Conservation (phyloP, 306 rosid species). For the Myrica gale region DNA sequence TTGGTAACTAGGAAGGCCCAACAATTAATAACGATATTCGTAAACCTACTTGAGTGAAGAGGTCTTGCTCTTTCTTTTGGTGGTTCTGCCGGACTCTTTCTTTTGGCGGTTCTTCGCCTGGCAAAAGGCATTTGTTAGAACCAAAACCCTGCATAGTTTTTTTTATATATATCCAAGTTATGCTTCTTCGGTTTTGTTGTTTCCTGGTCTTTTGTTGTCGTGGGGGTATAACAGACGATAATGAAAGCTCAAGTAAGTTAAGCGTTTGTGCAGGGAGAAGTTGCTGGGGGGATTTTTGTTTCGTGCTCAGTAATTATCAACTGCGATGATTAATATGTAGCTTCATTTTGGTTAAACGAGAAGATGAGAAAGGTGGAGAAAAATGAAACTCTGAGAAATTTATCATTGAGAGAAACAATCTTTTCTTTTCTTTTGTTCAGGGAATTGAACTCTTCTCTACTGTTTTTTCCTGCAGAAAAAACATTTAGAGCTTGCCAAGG, state of each 20-base stretch:
- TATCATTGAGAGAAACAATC: neutral
- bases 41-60: neutral
- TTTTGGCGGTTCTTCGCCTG: neutral
- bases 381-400: neutral
- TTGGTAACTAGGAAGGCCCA: too few species aligned
- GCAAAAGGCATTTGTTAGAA: neutral
- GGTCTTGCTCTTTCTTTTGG: too few species aligned
- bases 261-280: neutral
- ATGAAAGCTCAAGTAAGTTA: neutral
- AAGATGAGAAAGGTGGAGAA: neutral
- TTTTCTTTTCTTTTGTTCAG: neutral
- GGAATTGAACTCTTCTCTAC: neutral
- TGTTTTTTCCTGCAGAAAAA: slow-evolving; percentile 53
- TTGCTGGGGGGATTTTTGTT: neutral
- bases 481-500: slow-evolving; percentile 76
- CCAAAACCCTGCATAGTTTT: neutral
- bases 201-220: too few species aligned
- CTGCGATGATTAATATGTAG: neutral
- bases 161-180: too few species aligned
- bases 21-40: too few species aligned
- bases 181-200: too few species aligned
- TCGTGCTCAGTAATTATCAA: neutral
- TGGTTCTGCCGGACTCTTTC: neutral
- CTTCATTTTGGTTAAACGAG: neutral
- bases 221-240: neutral